A percentile compares a stretch with the other conserved stretches of the same genome.
Evolutionary conservation across 1,139 yeast species (phyloP).

Genomic region (Magnusiomyces fungicola): DNA sequence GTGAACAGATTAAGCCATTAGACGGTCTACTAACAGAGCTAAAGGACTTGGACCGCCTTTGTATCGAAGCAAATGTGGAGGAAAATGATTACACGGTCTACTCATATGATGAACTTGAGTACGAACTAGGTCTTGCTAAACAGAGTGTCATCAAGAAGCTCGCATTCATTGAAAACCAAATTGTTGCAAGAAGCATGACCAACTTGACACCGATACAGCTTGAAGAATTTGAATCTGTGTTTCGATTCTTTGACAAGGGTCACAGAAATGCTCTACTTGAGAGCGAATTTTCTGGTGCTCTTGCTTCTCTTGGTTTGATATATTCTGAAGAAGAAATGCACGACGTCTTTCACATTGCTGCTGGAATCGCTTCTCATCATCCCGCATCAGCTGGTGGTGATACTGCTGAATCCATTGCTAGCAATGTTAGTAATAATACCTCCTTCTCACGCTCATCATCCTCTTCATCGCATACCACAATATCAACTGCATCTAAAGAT

Average conservation of each 20-base stretch:
- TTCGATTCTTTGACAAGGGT: slow-evolving; percentile 36
- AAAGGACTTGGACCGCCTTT: slow-evolving; percentile 25
- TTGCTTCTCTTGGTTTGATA: slow-evolving; percentile 35
- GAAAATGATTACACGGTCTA: slow-evolving; percentile 38
- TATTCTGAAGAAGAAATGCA: slow-evolving; percentile 35
- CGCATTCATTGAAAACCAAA: slow-evolving; percentile 36
- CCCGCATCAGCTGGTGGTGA: too few relatives aligned
- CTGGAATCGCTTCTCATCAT: slow-evolving; percentile 7
- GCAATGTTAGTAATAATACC: background rate
- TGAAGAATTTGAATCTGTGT: slow-evolving; percentile 39
- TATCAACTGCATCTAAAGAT: background rate
- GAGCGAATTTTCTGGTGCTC: slow-evolving; percentile 36
- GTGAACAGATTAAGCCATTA: slow-evolving; percentile 32
- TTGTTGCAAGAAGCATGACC: slow-evolving; percentile 36
- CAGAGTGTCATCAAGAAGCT: slow-evolving; percentile 35
- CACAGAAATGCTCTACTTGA: slow-evolving; percentile 31
- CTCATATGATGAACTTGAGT: slow-evolving; percentile 36
- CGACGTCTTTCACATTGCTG: slow-evolving; percentile 30
- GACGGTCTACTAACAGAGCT: slow-evolving; percentile 26
- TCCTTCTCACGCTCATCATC: background rate
- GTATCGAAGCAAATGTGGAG: slow-evolving; percentile 35
- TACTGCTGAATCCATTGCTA: background rate
- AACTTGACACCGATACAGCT: slow-evolving; percentile 37
- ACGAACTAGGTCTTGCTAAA: slow-evolving; percentile 35
- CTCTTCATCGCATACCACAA: slow-evolving; percentile 1